Base-by-base conservation (phyloP, 225 moss, liverwort and hornwort species). In the Polytrichum formosum region DNA sequence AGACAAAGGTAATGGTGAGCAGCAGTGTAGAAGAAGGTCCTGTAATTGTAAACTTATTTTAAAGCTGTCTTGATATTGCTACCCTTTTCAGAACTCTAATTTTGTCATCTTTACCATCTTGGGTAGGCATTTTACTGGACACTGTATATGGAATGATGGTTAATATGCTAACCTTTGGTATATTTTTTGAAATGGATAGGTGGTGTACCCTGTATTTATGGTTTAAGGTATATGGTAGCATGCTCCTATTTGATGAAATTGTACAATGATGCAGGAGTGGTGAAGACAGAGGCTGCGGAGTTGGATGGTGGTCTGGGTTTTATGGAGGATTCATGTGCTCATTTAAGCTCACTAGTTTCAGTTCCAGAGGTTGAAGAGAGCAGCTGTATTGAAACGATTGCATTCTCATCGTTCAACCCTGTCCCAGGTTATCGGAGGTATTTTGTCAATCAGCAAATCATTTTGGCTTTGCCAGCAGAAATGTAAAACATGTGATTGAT, bases 371-470 rank as follows among this genome's bases (percentile, higher is more conserved):
- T 75, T 65, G 74, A 79, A 66, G 96, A 91, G 65, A 78, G 71
- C 30, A 76, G 61, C 58, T 96, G 93, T 80, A 78, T 96, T 65
- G 85, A 91, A 61, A 91, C 88, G 59, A 90, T 96, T 71, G 91
- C 90, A 5, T 96, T 96, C 63, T 96, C 96, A 59, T 93, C 96
- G 8, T 93, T 96, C 69, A 96, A 96, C 75, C 96, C 96, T 26
- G 93, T 86, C 61, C 96, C 96, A 55, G 96, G 96, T 26, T 90
- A 96, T 75, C 83, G 87, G 72, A 96, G 96, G 96, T 96, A 79
- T 73, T 21, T n/a, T 82, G 13, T 46, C 46, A 46, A 46, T 46
- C 13, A 46, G 13, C 46, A 16, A 35, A 46, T 46, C 46, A 46
- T 46, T 16, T 46, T 13, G 46, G 46, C 46, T 46, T 46, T 46